Percentiles rank a stretch among this genome's conserved stretches.
These are phyloP conservation scores for Vitis hybrid DNA, from an alignment of 177 flowering plant genomes.

Conservation along the genomic window DNA sequence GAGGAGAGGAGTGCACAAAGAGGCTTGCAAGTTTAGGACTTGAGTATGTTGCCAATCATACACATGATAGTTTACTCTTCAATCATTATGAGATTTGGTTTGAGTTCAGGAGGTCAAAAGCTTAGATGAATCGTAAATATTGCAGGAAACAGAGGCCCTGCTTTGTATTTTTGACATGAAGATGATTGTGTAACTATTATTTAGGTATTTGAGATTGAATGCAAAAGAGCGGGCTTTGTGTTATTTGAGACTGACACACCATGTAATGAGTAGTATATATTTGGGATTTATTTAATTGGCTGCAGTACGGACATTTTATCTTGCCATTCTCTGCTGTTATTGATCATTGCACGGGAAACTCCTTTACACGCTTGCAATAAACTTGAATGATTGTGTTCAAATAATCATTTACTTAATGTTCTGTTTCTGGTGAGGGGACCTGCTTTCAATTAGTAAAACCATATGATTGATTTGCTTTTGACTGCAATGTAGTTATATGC, in stretches of 20 bases:
- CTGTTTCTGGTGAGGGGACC: too few species aligned
- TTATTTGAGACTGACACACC: conserved; percentile 1
- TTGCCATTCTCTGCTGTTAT: too few species aligned
- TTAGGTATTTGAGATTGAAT: not conserved
- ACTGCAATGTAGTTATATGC: too few species aligned
- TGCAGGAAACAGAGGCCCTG: not conserved
- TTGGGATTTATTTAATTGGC: not conserved
- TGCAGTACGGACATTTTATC: too few species aligned
- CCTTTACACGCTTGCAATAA: too few species aligned
- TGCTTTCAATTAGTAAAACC: too few species aligned
- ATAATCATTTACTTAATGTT: too few species aligned
- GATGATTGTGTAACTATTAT: not conserved
- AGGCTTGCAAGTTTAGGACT: conserved; percentile 67
- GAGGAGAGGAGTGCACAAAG: conserved; percentile 85
- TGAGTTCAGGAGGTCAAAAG: conserved; percentile 67
- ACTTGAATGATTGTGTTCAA: too few species aligned
- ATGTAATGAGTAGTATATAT: conserved; percentile 1
- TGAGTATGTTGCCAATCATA: conserved; percentile 74
- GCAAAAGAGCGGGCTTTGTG: not conserved
- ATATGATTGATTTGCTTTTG: too few species aligned
- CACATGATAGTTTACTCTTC: conserved; percentile 91
- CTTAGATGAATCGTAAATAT: conserved; percentile 14
- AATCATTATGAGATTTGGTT: conserved; percentile 99
- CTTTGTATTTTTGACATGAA: not conserved
- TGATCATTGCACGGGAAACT: too few species aligned